A percentile compares a stretch with the other conserved stretches of the same genome.
These are phyloP conservation scores for Litchi chinensis DNA, from an alignment of 345 rosid genomes.

Conservation along the genomic window DNA sequence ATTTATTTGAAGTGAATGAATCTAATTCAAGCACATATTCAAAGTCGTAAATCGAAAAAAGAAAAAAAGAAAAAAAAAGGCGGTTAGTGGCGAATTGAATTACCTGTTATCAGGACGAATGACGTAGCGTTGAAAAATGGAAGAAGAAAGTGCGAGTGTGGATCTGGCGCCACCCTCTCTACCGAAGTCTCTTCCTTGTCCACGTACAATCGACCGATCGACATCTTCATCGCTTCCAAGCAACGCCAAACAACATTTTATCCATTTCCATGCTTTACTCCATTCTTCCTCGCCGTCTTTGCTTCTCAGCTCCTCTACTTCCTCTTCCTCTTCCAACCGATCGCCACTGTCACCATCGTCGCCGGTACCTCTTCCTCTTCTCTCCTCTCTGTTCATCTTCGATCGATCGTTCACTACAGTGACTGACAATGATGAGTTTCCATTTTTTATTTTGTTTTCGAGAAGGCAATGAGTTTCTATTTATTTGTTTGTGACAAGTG, in stretches of 20 bases:
- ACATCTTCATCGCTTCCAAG: neutral
- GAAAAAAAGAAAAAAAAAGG: neutral
- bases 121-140: neutral
- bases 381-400: neutral
- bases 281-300: neutral
- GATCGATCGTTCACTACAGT: neutral
- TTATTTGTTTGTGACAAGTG: neutral
- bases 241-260: neutral
- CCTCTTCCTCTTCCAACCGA: neutral
- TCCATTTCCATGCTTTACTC: neutral
- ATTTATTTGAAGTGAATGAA: too few species aligned
- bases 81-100: neutral
- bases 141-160: neutral
- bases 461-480: neutral
- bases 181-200: neutral
- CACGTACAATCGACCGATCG: neutral
- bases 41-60: too few species aligned
- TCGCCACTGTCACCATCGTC: neutral
- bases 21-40: too few species aligned
- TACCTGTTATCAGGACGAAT: slow-evolving; percentile 40
- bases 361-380: neutral
- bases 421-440: too few species aligned
- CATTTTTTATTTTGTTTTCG: too few species aligned
- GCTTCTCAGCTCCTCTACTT: too few species aligned
- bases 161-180: neutral